Evolutionary conservation across 106 monocot species (phyloP).

Genomic region (Gastrodia elata): DNA sequence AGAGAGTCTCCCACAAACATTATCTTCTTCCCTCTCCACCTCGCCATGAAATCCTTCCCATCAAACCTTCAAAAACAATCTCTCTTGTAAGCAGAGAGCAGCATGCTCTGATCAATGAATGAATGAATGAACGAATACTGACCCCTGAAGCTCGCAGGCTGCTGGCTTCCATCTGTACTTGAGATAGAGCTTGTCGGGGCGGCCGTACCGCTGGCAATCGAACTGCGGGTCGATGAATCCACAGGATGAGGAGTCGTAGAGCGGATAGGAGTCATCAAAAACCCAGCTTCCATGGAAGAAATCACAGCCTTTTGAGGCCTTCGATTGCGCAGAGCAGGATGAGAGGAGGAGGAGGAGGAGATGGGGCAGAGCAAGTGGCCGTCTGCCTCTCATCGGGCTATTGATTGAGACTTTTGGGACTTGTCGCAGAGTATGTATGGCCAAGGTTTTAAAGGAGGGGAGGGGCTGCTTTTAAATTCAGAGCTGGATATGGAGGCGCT

Average conservation of each 20-base stretch:
- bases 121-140: not conserved
- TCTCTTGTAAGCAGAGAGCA: too few species aligned
- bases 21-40: slow-evolving; percentile 57
- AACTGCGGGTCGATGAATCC: slow-evolving; percentile 75
- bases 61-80: slow-evolving; percentile 24
- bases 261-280: slow-evolving; percentile 54
- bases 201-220: slow-evolving; percentile 77
- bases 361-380: too few species aligned
- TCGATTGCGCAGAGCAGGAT: too few species aligned
- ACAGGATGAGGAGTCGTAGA: slow-evolving; percentile 58
- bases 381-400: too few species aligned
- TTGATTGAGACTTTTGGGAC: too few species aligned
- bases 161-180: slow-evolving; percentile 75
- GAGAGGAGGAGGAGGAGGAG: too few species aligned
- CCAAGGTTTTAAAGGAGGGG: too few species aligned
- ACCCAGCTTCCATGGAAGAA: slow-evolving; percentile 82
- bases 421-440: too few species aligned
- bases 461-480: too few species aligned
- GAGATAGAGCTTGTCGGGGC: slow-evolving; percentile 79
- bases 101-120: too few species aligned
- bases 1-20: slow-evolving; percentile 98
- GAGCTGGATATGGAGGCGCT: too few species aligned
- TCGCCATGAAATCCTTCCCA: slow-evolving; percentile 31
- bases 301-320: too few species aligned
- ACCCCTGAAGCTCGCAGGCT: slow-evolving; percentile 75